Percentiles rank a stretch among this genome's conserved stretches.
Evolutionary conservation across 768 basidiomycete species (phyloP).

Genomic region (Podaxis mareebaensis): DNA sequence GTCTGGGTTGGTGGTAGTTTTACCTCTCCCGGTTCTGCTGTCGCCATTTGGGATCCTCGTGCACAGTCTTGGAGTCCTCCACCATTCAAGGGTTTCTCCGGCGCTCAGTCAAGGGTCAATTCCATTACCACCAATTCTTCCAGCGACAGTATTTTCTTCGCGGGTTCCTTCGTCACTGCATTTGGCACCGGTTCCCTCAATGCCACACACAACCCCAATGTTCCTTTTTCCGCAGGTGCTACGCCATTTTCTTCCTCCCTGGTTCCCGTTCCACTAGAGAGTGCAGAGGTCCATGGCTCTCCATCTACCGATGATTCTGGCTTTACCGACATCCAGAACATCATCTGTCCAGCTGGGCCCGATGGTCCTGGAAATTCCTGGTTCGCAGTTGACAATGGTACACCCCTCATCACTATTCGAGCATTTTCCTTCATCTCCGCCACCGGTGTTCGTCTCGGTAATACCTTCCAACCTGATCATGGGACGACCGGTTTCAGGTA

Average conservation of each 20-base stretch:
- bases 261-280: conserved; percentile 72
- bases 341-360: conserved; percentile 84
- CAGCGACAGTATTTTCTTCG: conserved; percentile 76
- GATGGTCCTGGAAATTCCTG: conserved; percentile 83
- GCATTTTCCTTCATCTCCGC: conserved; percentile 74
- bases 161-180: conserved; percentile 82
- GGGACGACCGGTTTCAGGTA: conserved; percentile 91
- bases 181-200: conserved; percentile 62
- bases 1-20: conserved; percentile 84
- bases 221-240: conserved; percentile 79
- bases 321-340: conserved; percentile 63
- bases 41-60: conserved; percentile 71
- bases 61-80: conserved; percentile 71
- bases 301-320: conserved; percentile 62
- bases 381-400: conserved; percentile 74
- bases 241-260: conserved; percentile 89
- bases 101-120: conserved; percentile 64
- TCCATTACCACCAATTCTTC: conserved; percentile 79
- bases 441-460: conserved; percentile 85
- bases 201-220: conserved; percentile 80
- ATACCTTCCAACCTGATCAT: conserved; percentile 79
- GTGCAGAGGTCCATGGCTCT: conserved; percentile 55
- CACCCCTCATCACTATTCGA: conserved; percentile 74
- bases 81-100: conserved; percentile 81
- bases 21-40: conserved; percentile 61